Conservation (phyloP, 805 yeast species). For the Saturnispora mendoncae region DNA sequence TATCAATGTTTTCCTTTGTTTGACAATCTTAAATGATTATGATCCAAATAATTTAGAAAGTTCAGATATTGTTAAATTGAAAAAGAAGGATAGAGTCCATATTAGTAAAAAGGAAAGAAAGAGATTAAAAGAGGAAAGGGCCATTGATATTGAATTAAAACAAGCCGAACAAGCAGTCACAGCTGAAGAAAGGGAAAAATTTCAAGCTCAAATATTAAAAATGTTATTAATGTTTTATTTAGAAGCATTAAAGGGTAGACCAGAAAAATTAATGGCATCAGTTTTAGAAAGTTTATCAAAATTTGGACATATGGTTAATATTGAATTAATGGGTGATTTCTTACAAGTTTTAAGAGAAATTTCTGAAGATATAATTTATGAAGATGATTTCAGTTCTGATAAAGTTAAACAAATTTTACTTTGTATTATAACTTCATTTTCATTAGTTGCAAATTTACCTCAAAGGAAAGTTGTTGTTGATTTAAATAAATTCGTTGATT, state of each 20-base stretch:
- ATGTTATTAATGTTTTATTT: slow-evolving; percentile 64
- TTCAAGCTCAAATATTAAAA: slow-evolving; percentile 78
- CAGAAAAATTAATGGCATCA: slow-evolving; percentile 65
- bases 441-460: slow-evolving; percentile 68
- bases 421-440: slow-evolving; percentile 84
- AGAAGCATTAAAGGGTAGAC: slow-evolving; percentile 59
- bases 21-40: slow-evolving; percentile 59
- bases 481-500: slow-evolving; percentile 68
- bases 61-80: slow-evolving; percentile 41
- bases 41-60: slow-evolving; percentile 54
- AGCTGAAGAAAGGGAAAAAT: slow-evolving; percentile 75
- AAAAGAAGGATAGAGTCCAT: slow-evolving; percentile 85
- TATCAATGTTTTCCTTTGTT: slow-evolving; percentile 59
- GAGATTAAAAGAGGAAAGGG: slow-evolving; percentile 74
- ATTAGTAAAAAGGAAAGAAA: slow-evolving; percentile 85
- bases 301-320: slow-evolving; percentile 86
- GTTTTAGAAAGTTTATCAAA: slow-evolving; percentile 87
- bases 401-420: slow-evolving; percentile 67
- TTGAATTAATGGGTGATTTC: slow-evolving; percentile 88
- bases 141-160: slow-evolving; percentile 82
- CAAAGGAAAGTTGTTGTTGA: slow-evolving; percentile 71
- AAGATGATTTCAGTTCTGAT: slow-evolving; percentile 34
- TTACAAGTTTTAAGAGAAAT: slow-evolving; percentile 83
- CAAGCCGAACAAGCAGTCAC: slow-evolving; percentile 83
- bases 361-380: slow-evolving; percentile 40